These are phyloP conservation scores for Trichoderma gracile DNA, from an alignment of 2,329 filamentous ascomycete genomes.

Conservation along the genomic window DNA sequence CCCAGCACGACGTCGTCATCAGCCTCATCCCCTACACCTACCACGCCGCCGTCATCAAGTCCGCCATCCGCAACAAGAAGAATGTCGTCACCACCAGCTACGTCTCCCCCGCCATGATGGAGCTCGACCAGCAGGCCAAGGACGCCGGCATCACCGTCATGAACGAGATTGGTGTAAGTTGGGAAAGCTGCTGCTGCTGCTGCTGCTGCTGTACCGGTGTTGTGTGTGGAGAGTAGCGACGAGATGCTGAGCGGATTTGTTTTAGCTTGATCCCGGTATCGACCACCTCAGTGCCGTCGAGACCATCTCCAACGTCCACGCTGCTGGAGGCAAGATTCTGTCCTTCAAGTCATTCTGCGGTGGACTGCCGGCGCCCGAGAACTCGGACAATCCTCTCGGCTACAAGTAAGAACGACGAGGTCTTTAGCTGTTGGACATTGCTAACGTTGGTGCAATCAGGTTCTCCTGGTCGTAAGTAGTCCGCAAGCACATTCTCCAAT, in stretches of 20 bases:
- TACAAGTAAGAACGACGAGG: constrained; percentile 61
- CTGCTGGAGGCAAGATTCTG: constrained; percentile 79
- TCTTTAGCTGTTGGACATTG: background rate
- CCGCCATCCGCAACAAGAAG: constrained; percentile 90
- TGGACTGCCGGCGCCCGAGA: constrained; percentile 64
- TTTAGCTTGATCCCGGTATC: constrained; percentile 61
- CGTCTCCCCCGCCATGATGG: constrained; percentile 88
- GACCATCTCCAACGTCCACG: constrained; percentile 85
- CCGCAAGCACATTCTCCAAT: background rate
- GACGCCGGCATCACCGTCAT: constrained; percentile 93
- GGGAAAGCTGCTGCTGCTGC: too few relatives aligned
- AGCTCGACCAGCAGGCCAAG: constrained; percentile 76
- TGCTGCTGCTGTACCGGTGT: constrained; percentile 57
- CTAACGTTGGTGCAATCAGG: background rate
- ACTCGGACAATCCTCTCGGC: constrained; percentile 83
- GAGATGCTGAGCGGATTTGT: background rate
- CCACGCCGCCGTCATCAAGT: constrained; percentile 88
- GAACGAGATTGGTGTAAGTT: constrained; percentile 78
- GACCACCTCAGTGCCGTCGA: constrained; percentile 74
- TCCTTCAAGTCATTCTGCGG: constrained; percentile 85
- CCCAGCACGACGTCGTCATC: constrained; percentile 77
- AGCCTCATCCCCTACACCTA: constrained; percentile 88
- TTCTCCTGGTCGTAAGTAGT: constrained; percentile 64
- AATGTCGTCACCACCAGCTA: constrained; percentile 95
- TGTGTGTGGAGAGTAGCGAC: constrained; percentile 55